These are phyloP conservation scores for Castanea mollissima DNA, from an alignment of 306 rosid genomes.

Conservation along the genomic window DNA sequence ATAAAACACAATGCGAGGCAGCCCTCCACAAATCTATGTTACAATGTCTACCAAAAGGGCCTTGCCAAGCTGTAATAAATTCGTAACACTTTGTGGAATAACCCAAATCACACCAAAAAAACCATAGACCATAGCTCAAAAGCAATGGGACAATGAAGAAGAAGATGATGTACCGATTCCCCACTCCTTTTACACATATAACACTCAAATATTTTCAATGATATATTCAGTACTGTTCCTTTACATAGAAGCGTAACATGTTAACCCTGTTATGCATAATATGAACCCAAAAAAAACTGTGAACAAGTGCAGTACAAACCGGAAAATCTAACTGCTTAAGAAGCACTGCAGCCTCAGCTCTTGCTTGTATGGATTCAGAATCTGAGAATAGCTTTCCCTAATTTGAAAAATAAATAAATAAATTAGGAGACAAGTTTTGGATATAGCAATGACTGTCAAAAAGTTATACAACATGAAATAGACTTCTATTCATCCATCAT, in stretches of 20 bases:
- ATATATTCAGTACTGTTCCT: not conserved
- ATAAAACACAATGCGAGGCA: too few species aligned
- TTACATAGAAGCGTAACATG: not conserved
- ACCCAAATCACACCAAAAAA: too few species aligned
- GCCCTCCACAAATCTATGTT: too few species aligned
- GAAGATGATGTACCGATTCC: too few species aligned
- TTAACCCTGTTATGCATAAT: too few species aligned
- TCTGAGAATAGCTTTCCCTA: constrained; percentile 94
- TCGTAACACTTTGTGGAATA: too few species aligned
- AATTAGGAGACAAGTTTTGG: constrained; percentile 17
- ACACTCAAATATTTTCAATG: not conserved
- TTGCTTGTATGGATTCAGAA: constrained; percentile 81
- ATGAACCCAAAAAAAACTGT: not conserved
- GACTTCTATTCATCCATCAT: not conserved
- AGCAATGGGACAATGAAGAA: too few species aligned
- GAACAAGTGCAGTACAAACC: constrained; percentile 42
- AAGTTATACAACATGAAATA: constrained; percentile 10
- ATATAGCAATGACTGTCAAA: constrained; percentile 1
- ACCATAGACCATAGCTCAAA: too few species aligned
- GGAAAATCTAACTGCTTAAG: constrained; percentile 90
- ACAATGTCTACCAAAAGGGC: too few species aligned
- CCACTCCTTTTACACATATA: too few species aligned
- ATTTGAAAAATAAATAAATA: constrained; percentile 29
- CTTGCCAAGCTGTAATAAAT: too few species aligned
- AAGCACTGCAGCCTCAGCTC: constrained; percentile 97